Percentiles rank a stretch among this genome's conserved stretches.
These are phyloP conservation scores for Crithidia mellificae DNA, from an alignment of 208 protist genomes.

Conservation along the genomic window DNA sequence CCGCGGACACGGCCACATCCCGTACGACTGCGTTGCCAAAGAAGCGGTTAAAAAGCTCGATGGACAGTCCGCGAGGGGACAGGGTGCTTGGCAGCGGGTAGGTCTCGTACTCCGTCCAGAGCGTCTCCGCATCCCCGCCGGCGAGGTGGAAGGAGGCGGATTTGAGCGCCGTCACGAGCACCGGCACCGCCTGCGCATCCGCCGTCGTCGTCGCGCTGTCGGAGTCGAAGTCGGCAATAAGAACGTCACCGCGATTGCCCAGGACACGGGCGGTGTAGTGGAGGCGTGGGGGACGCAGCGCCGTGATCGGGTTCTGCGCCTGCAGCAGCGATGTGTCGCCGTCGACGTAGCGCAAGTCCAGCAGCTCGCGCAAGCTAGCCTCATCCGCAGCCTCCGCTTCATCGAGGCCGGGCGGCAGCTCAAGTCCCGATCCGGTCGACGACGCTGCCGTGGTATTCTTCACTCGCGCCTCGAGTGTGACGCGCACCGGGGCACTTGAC, in stretches of 20 bases:
- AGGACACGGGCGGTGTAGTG: constrained; percentile 68
- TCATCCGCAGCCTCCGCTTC: not conserved
- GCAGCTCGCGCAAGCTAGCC: constrained; percentile 15
- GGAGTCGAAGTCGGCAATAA: constrained; percentile 63
- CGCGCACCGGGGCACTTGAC: constrained; percentile 51
- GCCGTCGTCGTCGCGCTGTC: constrained; percentile 30
- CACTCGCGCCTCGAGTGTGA: constrained; percentile 26
- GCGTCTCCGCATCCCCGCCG: constrained; percentile 58
- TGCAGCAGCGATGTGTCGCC: constrained; percentile 31
- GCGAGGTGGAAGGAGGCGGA: constrained; percentile 63
- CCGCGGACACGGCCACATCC: not conserved
- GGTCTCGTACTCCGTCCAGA: constrained; percentile 88
- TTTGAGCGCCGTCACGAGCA: constrained; percentile 67
- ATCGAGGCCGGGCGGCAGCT: too few relatives aligned
- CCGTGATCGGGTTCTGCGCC: constrained; percentile 25
- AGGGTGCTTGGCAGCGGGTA: constrained; percentile 42
- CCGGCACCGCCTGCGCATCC: constrained; percentile 55
- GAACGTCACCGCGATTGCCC: constrained; percentile 66
- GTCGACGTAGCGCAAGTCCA: constrained; percentile 26
- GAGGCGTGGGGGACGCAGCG: constrained; percentile 47
- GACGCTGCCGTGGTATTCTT: not conserved
- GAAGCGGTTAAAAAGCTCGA: constrained; percentile 75
- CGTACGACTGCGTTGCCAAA: constrained; percentile 39
- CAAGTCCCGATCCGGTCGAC: too few relatives aligned
- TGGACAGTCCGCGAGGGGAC: constrained; percentile 43